Base-by-base conservation (phyloP, 2,329 filamentous ascomycete genomes). In the Penicillium sp. region DNA sequence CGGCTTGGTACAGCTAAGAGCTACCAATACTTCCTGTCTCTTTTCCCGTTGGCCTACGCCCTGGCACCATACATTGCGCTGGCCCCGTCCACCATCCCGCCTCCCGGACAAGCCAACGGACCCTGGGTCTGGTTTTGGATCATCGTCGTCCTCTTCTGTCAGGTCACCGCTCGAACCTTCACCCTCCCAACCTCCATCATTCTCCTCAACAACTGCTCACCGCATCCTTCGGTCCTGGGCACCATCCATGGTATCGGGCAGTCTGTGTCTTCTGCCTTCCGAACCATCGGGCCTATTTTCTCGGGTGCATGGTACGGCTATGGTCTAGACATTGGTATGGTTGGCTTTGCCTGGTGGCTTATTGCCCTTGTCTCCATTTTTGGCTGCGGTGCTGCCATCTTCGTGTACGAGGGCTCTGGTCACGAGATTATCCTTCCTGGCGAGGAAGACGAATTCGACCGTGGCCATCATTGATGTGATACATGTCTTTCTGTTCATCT, bases 1-100 rank as follows among this genome's bases (percentile, higher is more conserved):
- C 80, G 81, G 3, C 80, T 89, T 12, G 89, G 88, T 31, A 86
- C 87, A 8, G 75, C 89, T 57, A 78, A 79, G 39, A 86, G 85
- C 53, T 90, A 85, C 76, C 82, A 85, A 6, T 76, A 81, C 48
- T 87, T 84, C 45, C 77, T 91, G 4, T 78, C 84, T 51, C 78
- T 86, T 36, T 92, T 93, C 68, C 89, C 89, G 0, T 38, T 89
- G 24, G 81, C 85, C 0, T 93, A 92, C 70, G 78, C 83, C n/a
- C 68, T 88, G 16, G 80, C 87, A 1, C 89, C 89, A 0, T 90
- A 86, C 65, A 79, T 93, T 23, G 81, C 87, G 1, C 74, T 91
- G 12, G 79, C 90, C 1, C 87, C 85, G 1, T 85, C 82, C 10
- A 67, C 74, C 1, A 74, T 78, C 2, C 69, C 74, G 8, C 69